Base-by-base conservation (phyloP, 75 land plant species). In the Pseudotsuga menziesii region DNA sequence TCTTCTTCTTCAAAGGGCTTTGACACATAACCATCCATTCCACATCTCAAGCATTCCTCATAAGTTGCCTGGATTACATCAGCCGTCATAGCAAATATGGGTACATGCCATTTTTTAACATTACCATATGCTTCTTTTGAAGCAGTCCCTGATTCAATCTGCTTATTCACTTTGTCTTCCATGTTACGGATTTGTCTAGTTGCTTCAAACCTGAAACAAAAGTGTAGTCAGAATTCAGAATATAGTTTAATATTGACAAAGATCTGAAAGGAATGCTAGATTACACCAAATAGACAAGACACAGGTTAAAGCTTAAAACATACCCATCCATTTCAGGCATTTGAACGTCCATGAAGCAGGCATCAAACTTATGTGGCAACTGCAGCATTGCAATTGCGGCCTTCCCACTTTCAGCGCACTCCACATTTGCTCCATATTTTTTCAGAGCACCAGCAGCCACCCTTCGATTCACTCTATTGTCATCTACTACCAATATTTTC, bases 41-140 rank as follows among this genome's bases (percentile, higher is more conserved):
- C 98, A 72, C 85, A 89, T 32, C 83, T 78, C 48, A 83, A 39
- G 77, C 98, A 91, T 73, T 89, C 82, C 52, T 93, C 98, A 81
- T 91, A 81, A 12, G 92, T 86, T 48, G 92, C 94, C 70, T 96
- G 97, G 61, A 94, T 86, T 9, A 96, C 94, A 82, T 96, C 98
- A 61, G 98, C 98, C 56, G 99, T 96, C 91, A 96, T 95, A 11
- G 99, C 99, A 56, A 96, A 79, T 70, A 96, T 89, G 17, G 94
- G 94, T 11, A 84, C 74, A 74, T 83, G 91, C 84, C 89, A 89
- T 23, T 78, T 66, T 20, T 52, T 41, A 78, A 66, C 56, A 75
- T 78, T 56, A 16, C 58, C 75, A 54, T 70, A 75, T 32, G 67
- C 54, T 41, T 84, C 86, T 48, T 22, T 22, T 36, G 86, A 80